These are phyloP conservation scores for Daphne laureola DNA, from an alignment of 441 rosid genomes.

Conservation along the genomic window DNA sequence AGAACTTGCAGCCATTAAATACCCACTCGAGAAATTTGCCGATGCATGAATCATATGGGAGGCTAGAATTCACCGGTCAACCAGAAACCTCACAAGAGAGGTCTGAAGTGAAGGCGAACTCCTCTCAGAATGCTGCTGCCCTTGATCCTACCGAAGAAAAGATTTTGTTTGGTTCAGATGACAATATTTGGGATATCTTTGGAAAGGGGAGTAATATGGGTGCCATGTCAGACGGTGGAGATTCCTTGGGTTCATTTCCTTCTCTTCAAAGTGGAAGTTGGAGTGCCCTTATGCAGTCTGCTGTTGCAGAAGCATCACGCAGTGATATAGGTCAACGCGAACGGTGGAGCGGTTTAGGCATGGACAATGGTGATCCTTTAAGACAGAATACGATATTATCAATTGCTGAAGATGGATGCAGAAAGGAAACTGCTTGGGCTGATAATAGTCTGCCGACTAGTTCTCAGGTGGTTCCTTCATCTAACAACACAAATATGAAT, in stretches of 20 bases:
- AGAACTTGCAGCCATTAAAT: conserved; percentile 35
- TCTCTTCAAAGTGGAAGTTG: conserved; percentile 90
- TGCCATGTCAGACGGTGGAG: conserved; percentile 40
- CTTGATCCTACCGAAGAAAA: conserved; percentile 91
- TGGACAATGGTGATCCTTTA: conserved; percentile 30
- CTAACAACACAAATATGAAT: conserved; percentile 22
- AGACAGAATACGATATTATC: conserved; percentile 22
- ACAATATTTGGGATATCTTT: conserved; percentile 71
- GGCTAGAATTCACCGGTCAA: conserved; percentile 33
- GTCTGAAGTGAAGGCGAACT: conserved; percentile 23
- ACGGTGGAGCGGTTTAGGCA: conserved; percentile 46
- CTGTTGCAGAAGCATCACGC: conserved; percentile 61
- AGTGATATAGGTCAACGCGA: conserved; percentile 36
- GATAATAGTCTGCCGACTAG: conserved; percentile 26
- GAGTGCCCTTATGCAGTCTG: conserved; percentile 99
- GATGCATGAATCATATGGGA: conserved; percentile 33
- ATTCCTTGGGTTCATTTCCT: conserved; percentile 39
- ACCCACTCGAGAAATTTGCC: conserved; percentile 31
- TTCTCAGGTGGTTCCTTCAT: conserved; percentile 20
- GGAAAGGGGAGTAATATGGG: conserved; percentile 42
- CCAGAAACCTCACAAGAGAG: conserved; percentile 41
- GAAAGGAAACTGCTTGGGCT: conserved; percentile 34
- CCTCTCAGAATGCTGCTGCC: conserved; percentile 50
- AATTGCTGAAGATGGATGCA: conserved; percentile 22
- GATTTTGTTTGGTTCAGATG: conserved; percentile 88